phyloP scores from a whole-genome alignment of 768 basidiomycete genomes.

The Leccinum barrowsii region DNA sequence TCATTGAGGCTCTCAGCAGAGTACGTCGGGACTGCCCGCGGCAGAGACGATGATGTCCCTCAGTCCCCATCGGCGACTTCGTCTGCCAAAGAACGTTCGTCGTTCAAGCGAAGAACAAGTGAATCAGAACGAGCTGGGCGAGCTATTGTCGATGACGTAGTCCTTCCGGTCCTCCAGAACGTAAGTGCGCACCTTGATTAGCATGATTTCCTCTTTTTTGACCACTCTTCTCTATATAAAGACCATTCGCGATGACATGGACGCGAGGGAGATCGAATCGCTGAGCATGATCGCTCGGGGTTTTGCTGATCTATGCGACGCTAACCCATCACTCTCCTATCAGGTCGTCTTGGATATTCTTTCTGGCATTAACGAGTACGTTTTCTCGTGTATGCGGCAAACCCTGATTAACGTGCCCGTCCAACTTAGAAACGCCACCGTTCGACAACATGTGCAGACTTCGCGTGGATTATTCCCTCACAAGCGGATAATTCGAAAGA shows the following conservation, averaged over 20 bases:
- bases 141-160: slow-evolving; percentile 76
- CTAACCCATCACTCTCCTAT: slow-evolving; percentile 84
- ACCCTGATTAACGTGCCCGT: slow-evolving; percentile 5
- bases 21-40: slow-evolving; percentile 69
- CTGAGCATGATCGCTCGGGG: slow-evolving; percentile 87
- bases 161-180: slow-evolving; percentile 73
- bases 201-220: background rate
- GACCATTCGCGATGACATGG: slow-evolving; percentile 81
- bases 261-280: slow-evolving; percentile 83
- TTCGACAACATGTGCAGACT: slow-evolving; percentile 80
- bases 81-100: slow-evolving; percentile 36
- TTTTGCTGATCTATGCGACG: slow-evolving; percentile 79
- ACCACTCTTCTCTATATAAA: slow-evolving; percentile 26
- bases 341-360: slow-evolving; percentile 86
- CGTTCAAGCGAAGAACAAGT: slow-evolving; percentile 49
- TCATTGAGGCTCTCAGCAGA: slow-evolving; percentile 77
- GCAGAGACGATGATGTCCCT: slow-evolving; percentile 48
- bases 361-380: slow-evolving; percentile 87
- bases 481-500: slow-evolving; percentile 71
- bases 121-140: slow-evolving; percentile 64
- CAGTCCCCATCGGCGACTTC: slow-evolving; percentile 42
- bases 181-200: slow-evolving; percentile 40
- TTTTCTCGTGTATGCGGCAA: slow-evolving; percentile 13
- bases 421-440: slow-evolving; percentile 61
- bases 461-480: slow-evolving; percentile 80